phyloP scores from a whole-genome alignment of 768 basidiomycete genomes.

The Mycena amicta region DNA sequence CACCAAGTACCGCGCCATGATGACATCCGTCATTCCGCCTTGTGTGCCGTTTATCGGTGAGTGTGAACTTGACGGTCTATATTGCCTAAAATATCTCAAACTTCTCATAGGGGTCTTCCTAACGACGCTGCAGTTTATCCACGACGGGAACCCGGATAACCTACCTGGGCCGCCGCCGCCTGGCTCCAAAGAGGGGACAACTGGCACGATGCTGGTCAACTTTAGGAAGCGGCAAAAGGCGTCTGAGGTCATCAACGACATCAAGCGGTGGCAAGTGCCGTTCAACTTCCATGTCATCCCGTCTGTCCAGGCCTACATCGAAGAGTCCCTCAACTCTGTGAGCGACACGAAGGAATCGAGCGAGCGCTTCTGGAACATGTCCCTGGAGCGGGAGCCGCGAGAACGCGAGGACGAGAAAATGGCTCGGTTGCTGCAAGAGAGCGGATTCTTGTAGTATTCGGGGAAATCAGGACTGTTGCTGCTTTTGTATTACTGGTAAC shows the following conservation, averaged over 20 bases:
- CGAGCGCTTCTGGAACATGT: constrained; percentile 83
- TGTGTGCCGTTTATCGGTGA: constrained; percentile 96
- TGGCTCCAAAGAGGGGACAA: constrained; percentile 1
- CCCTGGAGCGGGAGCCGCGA: constrained; percentile 86
- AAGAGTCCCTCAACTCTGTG: constrained; percentile 74
- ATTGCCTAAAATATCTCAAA: constrained; percentile 9
- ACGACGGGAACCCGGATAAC: constrained; percentile 91
- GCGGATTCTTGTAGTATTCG: constrained; percentile 69
- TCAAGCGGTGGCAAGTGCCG: constrained; percentile 93
- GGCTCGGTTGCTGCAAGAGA: constrained; percentile 86
- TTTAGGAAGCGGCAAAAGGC: constrained; percentile 95
- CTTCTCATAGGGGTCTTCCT: constrained; percentile 81
- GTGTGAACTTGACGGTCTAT: no score
- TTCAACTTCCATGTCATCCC: constrained; percentile 82
- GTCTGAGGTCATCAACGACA: constrained; percentile 95
- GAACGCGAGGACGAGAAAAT: constrained; percentile 98
- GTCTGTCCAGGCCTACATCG: constrained; percentile 72
- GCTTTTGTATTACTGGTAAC: constrained; percentile 20
- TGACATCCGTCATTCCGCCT: constrained; percentile 84
- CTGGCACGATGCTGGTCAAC: constrained; percentile 67
- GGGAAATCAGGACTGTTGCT: constrained; percentile 11
- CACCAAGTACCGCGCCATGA: constrained; percentile 82
- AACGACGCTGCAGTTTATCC: constrained; percentile 95
- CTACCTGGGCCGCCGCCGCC: constrained; percentile 48
- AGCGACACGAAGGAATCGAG: constrained; percentile 67